Conservation (phyloP, 441 rosid genomes). For the Populus hybrid region DNA sequence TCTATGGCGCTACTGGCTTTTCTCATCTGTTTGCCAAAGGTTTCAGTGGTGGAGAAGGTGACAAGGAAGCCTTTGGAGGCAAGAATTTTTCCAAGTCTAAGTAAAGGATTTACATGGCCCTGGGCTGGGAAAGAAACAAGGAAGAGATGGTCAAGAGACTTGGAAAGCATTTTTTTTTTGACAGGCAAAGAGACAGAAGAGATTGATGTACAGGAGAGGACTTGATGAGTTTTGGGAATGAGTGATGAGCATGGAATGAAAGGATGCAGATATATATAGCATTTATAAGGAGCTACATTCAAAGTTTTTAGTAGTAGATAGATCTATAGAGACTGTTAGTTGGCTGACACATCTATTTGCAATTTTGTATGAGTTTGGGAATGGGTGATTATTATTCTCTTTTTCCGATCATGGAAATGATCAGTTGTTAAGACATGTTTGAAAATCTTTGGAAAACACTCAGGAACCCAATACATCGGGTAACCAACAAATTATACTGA, state of each 20-base stretch:
- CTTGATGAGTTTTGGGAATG: not conserved
- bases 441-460: too few species aligned
- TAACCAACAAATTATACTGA: too few species aligned
- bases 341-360: too few species aligned
- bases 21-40: constrained; percentile 48
- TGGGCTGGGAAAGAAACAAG: constrained; percentile 71
- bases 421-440: too few species aligned
- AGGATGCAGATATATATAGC: not conserved
- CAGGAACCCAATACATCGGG: too few species aligned
- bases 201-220: not conserved
- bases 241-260: not conserved
- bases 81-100: constrained; percentile 68
- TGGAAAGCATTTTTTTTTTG: constrained; percentile 26
- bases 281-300: too few species aligned
- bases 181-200: not conserved
- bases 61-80: constrained; percentile 72
- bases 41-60: constrained; percentile 52
- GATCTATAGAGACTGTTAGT: too few species aligned
- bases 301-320: too few species aligned
- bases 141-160: constrained; percentile 53
- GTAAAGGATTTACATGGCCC: constrained; percentile 78
- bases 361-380: too few species aligned
- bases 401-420: too few species aligned
- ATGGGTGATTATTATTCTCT: too few species aligned
- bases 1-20: constrained; percentile 37